These are phyloP conservation scores for Secale cereale DNA, from an alignment of 176 grass and related monocot genomes.

Conservation along the genomic window DNA sequence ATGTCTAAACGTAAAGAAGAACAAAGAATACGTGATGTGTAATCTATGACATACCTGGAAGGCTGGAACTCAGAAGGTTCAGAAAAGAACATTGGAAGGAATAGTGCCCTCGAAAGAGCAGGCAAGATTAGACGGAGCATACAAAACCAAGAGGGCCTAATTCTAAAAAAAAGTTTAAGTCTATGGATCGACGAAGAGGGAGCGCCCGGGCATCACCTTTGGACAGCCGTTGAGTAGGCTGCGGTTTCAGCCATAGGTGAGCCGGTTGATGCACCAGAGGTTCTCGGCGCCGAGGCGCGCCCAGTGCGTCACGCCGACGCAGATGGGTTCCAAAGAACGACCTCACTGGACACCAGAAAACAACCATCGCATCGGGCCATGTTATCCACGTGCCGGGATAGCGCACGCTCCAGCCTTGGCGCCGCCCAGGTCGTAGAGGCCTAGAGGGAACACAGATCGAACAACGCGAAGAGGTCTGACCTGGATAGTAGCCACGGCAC, in stretches of 20 bases:
- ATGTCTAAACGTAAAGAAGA: too few species aligned
- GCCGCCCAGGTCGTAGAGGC: slow-evolving; percentile 63
- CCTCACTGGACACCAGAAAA: slow-evolving; percentile 64
- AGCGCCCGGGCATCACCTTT: slow-evolving; percentile 36
- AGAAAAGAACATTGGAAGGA: not conserved
- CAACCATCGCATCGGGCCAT: slow-evolving; percentile 54
- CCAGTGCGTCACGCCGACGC: slow-evolving; percentile 63
- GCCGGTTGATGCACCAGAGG: slow-evolving; percentile 84
- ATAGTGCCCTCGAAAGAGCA: not conserved
- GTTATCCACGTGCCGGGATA: slow-evolving; percentile 69
- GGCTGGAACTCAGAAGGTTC: not conserved
- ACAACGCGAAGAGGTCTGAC: slow-evolving; percentile 76
- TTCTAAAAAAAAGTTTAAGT: not conserved
- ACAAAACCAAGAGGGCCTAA: not conserved
- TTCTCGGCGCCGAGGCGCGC: slow-evolving; percentile 55
- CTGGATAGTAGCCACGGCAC: slow-evolving; percentile 79
- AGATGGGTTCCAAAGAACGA: slow-evolving; percentile 41
- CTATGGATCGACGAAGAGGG: slow-evolving; percentile 53
- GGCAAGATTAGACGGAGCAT: not conserved
- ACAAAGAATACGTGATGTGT: not conserved
- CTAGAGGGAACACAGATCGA: slow-evolving; percentile 80
- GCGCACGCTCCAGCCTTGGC: slow-evolving; percentile 20
- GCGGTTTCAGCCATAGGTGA: slow-evolving; percentile 41
- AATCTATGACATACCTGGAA: not conserved
- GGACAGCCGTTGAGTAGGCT: slow-evolving; percentile 58